phyloP scores from a whole-genome alignment of 1,139 yeast species.

The Kazachstania sp. region DNA sequence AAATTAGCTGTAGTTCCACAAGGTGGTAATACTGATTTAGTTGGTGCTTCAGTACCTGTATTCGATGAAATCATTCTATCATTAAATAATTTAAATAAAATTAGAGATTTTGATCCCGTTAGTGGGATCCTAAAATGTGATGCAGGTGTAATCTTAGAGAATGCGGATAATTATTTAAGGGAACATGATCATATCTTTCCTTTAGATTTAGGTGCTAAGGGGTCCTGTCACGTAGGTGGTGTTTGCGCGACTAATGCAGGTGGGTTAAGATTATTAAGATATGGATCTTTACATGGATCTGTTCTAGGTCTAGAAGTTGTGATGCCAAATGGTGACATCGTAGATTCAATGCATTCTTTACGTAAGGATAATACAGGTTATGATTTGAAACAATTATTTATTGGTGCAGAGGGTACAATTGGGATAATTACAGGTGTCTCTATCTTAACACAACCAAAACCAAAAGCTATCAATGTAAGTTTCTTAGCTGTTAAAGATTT shows the following conservation, averaged over 20 bases:
- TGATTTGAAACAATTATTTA: conserved; percentile 82
- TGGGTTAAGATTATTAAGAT: conserved; percentile 77
- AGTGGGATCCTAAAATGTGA: conserved; percentile 84
- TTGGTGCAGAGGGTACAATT: conserved; percentile 88
- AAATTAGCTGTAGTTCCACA: conserved; percentile 88
- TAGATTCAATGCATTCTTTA: conserved; percentile 70
- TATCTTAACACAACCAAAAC: conserved; percentile 85
- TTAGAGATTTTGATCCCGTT: conserved; percentile 71
- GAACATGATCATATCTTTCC: conserved; percentile 89
- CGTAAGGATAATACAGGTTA: conserved; percentile 94
- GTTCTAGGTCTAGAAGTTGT: conserved; percentile 91
- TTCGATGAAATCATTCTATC: conserved; percentile 84
- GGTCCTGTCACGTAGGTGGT: conserved; percentile 95
- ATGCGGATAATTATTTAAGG: conserved; percentile 70
- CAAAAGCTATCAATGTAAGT: conserved; percentile 80
- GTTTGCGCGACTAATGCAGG: conserved; percentile 96
- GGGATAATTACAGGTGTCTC: conserved; percentile 90
- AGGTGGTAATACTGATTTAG: conserved; percentile 95
- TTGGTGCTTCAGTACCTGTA: conserved; percentile 90
- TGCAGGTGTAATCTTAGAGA: conserved; percentile 84
- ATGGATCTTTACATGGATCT: conserved; percentile 88
- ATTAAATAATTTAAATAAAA: conserved; percentile 60
- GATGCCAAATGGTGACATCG: conserved; percentile 77
- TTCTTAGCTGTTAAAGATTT: conserved; percentile 75
- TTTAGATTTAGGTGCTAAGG: conserved; percentile 91